Conservation (phyloP, 2,329 filamentous ascomycete species). For the Aspergillus pseudoterreus region DNA sequence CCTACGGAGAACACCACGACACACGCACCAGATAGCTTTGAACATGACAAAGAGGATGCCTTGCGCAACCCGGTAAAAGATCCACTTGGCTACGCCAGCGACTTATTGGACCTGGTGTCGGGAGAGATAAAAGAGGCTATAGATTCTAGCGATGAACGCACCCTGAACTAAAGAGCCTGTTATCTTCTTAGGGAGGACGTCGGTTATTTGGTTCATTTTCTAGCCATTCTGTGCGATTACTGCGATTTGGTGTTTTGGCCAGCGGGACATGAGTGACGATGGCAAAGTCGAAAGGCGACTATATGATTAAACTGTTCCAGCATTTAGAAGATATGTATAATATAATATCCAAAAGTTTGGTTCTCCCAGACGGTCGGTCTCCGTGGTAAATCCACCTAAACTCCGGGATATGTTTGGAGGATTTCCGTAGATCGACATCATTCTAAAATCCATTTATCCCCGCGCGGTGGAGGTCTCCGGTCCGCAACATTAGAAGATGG, state of each 20-base stretch:
- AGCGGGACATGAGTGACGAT: constrained; percentile 1
- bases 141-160: constrained; percentile 29
- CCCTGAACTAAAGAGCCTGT: constrained; percentile 8
- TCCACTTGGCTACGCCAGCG: constrained; percentile 14
- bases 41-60: constrained; percentile 2
- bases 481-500: neutral
- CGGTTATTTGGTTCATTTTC: neutral
- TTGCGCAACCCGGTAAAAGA: constrained; percentile 11
- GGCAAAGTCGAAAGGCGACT: neutral
- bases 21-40: neutral
- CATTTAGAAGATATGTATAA: neutral
- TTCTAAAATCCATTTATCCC: neutral
- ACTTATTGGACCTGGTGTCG: constrained; percentile 15
- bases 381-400: neutral
- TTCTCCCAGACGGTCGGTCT: neutral
- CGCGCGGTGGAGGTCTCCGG: neutral
- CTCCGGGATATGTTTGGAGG: neutral
- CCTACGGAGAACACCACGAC: neutral
- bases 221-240: neutral
- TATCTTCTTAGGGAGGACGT: neutral
- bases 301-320: neutral
- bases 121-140: constrained; percentile 16
- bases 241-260: neutral
- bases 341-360: neutral
- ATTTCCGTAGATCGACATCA: no score